Base-by-base conservation (phyloP, 2,329 filamentous ascomycete species). In the Neocatenulostroma microsporum region DNA sequence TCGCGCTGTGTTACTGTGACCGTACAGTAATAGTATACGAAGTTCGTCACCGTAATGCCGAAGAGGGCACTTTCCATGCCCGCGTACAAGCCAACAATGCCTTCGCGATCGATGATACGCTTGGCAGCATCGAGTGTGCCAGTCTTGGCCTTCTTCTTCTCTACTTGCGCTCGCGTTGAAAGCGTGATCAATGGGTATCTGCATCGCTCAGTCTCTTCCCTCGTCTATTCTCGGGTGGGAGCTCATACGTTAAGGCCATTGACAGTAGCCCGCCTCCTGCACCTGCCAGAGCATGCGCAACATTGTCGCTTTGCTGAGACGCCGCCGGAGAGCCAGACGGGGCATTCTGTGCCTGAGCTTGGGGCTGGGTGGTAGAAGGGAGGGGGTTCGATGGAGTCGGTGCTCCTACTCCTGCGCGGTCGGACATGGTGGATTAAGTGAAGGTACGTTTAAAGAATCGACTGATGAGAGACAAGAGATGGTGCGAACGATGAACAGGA, bases 11-110 rank as follows among this genome's bases (percentile, higher is more conserved):
- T n/a, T 4, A 32, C 17, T 29, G 17, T 21, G 21, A 30, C 18
- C 58, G 21, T 49, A 72, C 85, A 98, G 73, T 96, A 98, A 69
- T 98, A 98, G 73, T 98, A 98, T 31, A 98, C 89, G 61, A 98
- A 98, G 71, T 98, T 98, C 54, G 91, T 98, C 51, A 98, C 81
- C 63, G 84, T 91, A 69, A 98, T 96, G 61, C 91, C 91, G 63
- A 98, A 95, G 30, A 98, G 73, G 34, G 91, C 91, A 45, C 84
- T 93, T 62, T 94, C 86, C 41, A 98, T 77, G 27, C 91, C 91
- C 5, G 91, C 80, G 61, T 96, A 98, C 23, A 98, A 78, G 21
- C 91, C 91, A 2, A 76, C 69, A 39, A 95, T 68, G 53, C 91
- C 91, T 66, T 98, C 91, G 51, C 91, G 84, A 51, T 88, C 82